Percentiles rank a stretch among this genome's conserved stretches.
phyloP scores from a whole-genome alignment of 202 grass and related monocot species.

The Tripidium arundinaceum region DNA sequence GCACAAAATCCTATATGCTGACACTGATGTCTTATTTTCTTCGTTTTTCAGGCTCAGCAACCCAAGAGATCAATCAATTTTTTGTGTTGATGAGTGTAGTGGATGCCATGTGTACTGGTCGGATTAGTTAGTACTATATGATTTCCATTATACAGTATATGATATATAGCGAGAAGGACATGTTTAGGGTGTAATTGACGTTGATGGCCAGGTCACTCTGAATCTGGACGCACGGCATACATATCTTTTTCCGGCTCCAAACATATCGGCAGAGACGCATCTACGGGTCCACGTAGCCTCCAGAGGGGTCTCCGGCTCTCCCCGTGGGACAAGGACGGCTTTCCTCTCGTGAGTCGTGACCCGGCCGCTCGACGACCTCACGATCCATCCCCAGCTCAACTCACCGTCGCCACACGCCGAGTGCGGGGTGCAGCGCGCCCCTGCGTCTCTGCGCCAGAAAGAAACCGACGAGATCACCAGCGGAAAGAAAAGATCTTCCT shows the following conservation, averaged over 20 bases:
- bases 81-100: no score
- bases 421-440: not conserved
- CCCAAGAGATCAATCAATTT: not conserved
- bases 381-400: not conserved
- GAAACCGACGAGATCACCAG: not conserved
- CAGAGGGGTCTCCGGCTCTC: not conserved
- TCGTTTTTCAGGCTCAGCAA: not conserved
- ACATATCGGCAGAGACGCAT: not conserved
- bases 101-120: no score
- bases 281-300: conserved; percentile 18
- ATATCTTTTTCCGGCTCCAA: not conserved
- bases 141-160: no score
- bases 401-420: conserved; percentile 12
- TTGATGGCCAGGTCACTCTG: not conserved
- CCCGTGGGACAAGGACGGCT: not conserved
- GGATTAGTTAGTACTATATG: no score
- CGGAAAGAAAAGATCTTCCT: not conserved
- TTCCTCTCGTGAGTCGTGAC: not conserved
- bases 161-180: not conserved
- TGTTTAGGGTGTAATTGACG: not conserved
- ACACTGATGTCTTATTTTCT: no score
- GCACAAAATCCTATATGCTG: no score
- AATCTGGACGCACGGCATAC: not conserved
- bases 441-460: not conserved
- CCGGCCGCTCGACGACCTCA: conserved; percentile 24